phyloP scores from a whole-genome alignment of 345 rosid genomes.

The Salix udensis region DNA sequence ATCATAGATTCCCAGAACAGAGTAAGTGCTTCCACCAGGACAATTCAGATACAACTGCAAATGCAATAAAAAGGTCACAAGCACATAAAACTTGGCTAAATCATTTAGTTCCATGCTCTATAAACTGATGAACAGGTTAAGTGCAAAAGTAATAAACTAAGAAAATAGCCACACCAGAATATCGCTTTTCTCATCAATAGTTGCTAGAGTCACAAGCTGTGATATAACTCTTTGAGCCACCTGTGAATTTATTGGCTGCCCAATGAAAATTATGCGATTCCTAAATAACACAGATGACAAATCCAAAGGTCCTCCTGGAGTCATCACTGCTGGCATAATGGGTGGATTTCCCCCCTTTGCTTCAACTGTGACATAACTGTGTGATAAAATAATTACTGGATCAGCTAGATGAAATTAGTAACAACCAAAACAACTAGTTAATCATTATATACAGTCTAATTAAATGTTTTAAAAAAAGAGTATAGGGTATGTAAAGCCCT shows the following conservation, averaged over 20 bases:
- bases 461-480: not conserved
- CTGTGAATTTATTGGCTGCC: slow-evolving; percentile 70
- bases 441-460: not conserved
- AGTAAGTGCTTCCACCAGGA: slow-evolving; percentile 90
- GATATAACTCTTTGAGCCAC: slow-evolving; percentile 92
- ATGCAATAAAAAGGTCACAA: slow-evolving; percentile 12
- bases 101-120: not conserved
- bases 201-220: slow-evolving; percentile 84
- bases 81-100: not conserved
- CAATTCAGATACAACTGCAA: slow-evolving; percentile 79
- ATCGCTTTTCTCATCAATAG: slow-evolving; percentile 83
- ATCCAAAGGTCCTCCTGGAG: slow-evolving; percentile 88
- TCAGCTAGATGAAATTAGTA: not conserved
- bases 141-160: slow-evolving; percentile 2
- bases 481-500: not conserved
- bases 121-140: not conserved
- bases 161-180: slow-evolving; percentile 53
- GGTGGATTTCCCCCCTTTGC: slow-evolving; percentile 76
- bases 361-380: slow-evolving; percentile 47
- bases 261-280: slow-evolving; percentile 84
- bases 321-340: slow-evolving; percentile 78
- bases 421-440: not conserved
- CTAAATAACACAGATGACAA: slow-evolving; percentile 78
- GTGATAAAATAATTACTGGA: not conserved
- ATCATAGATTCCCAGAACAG: slow-evolving; percentile 87